phyloP scores from a whole-genome alignment of 352 stramenopile species.

The Phytophthora idaei region DNA sequence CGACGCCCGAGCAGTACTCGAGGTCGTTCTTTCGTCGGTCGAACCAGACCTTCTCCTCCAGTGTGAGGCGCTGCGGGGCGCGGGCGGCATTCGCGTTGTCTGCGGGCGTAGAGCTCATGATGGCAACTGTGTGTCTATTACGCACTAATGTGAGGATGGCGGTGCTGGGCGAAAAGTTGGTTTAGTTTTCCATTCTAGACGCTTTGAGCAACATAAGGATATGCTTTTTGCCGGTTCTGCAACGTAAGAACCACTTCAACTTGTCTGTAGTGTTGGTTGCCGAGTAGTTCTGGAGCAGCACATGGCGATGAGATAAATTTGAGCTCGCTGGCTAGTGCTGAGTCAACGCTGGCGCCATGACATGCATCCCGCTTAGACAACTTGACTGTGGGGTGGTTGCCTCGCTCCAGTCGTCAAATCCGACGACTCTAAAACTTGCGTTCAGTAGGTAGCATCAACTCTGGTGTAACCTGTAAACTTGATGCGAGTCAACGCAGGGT shows the following conservation, averaged over 20 bases:
- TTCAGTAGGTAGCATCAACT: conserved; percentile 14
- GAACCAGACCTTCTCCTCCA: conserved; percentile 87
- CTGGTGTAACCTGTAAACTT: conserved; percentile 3
- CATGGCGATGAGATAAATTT: conserved; percentile 17
- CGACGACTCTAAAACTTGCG: conserved; percentile 18
- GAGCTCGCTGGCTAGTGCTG: background rate
- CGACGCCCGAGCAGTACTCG: conserved; percentile 68
- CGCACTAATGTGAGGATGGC: conserved; percentile 10
- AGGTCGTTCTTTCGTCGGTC: conserved; percentile 72
- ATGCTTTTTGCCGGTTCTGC: background rate
- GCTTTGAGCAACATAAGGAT: no score
- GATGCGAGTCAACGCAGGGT: conserved; percentile 2
- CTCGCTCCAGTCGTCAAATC: conserved; percentile 16
- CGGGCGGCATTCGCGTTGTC: conserved; percentile 3
- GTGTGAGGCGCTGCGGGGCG: conserved; percentile 54
- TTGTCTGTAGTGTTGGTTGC: background rate
- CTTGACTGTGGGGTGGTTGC: background rate
- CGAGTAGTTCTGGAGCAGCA: conserved; percentile 11
- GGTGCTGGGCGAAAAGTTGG: conserved; percentile 5
- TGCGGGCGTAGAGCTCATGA: conserved; percentile 26
- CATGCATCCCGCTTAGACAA: conserved; percentile 13
- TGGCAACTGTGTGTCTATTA: conserved; percentile 17
- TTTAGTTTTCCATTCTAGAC: background rate
- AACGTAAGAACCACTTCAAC: conserved; percentile 10
- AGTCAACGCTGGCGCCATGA: conserved; percentile 17